A percentile compares a stretch with the other conserved stretches of the same genome.
Conservation (phyloP, 1,284 basidiomycete species). For the Pseudozyma thailandica region DNA sequence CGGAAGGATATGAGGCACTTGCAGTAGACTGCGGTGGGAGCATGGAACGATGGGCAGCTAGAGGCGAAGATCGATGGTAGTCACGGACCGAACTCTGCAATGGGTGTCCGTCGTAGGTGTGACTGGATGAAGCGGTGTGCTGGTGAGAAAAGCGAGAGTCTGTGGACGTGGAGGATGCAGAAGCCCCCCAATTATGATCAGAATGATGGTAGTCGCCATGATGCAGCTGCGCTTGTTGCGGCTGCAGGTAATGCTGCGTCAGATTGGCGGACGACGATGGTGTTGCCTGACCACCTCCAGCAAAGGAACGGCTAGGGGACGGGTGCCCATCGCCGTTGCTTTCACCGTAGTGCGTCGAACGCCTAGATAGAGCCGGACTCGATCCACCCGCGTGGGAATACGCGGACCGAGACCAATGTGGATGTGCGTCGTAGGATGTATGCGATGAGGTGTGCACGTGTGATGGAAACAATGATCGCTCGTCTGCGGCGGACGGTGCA, state of each 20-base stretch:
- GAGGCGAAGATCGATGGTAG: slow-evolving; percentile 26
- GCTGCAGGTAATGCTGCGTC: slow-evolving; percentile 16
- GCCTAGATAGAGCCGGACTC: slow-evolving; percentile 5
- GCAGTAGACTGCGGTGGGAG: slow-evolving; percentile 15
- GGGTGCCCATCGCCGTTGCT: neutral
- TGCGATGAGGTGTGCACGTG: neutral
- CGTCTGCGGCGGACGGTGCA: slow-evolving; percentile 8
- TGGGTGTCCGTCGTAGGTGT: slow-evolving; percentile 21
- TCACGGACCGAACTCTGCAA: slow-evolving; percentile 23
- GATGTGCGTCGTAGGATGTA: neutral
- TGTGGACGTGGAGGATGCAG: slow-evolving; percentile 1
- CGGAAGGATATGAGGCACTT: neutral
- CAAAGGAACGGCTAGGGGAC: neutral
- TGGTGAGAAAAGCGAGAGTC: slow-evolving; percentile 8
- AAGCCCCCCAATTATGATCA: slow-evolving; percentile 17
- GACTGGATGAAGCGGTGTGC: slow-evolving; percentile 1
- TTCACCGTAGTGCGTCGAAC: slow-evolving; percentile 4
- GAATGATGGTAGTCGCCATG: slow-evolving; percentile 9
- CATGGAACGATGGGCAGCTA: slow-evolving; percentile 14
- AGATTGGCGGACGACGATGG: slow-evolving; percentile 7
- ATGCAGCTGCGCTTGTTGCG: slow-evolving; percentile 12
- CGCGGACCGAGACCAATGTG: slow-evolving; percentile 10
- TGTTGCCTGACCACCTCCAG: slow-evolving; percentile 1
- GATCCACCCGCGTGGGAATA: slow-evolving; percentile 2
- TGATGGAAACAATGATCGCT: neutral